Percentiles rank a stretch among this genome's conserved stretches.
Evolutionary conservation across 768 basidiomycete species (phyloP).

Genomic region (Tylopilus felleus): DNA sequence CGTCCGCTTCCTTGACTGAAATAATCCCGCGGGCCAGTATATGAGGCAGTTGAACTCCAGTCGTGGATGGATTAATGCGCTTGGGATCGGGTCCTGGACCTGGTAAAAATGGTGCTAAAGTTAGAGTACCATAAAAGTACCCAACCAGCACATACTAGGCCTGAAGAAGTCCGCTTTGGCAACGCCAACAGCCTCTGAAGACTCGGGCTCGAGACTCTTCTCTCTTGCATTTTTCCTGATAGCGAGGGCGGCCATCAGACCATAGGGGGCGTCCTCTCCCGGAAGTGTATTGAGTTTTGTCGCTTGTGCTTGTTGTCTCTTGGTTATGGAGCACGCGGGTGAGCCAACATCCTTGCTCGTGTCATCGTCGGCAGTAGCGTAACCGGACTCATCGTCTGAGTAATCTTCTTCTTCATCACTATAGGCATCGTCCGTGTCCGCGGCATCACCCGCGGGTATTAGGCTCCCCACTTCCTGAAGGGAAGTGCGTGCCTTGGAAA

Average conservation of each 20-base stretch:
- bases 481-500: conserved; percentile 66
- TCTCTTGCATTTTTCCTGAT: conserved; percentile 43
- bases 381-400: conserved; percentile 37
- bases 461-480: conserved; percentile 65
- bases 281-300: conserved; percentile 56
- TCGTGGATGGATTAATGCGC: conserved; percentile 35
- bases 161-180: conserved; percentile 68
- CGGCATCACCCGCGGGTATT: conserved; percentile 59
- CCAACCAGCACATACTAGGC: conserved; percentile 43
- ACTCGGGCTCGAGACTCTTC: conserved; percentile 42
- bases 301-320: conserved; percentile 36
- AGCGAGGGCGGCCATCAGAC: conserved; percentile 68
- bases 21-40: conserved; percentile 66
- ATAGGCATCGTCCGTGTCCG: conserved; percentile 40
- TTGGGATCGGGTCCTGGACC: conserved; percentile 42
- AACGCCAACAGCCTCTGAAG: conserved; percentile 56
- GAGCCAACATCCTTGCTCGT: conserved; percentile 26
- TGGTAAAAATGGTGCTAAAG: conserved; percentile 17
- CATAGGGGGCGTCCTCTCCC: conserved; percentile 62
- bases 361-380: conserved; percentile 22
- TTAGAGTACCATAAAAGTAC: background rate
- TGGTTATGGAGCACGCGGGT: conserved; percentile 34
- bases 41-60: conserved; percentile 53
- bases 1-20: conserved; percentile 61
- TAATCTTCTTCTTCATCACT: conserved; percentile 35